phyloP scores from a whole-genome alignment of 352 stramenopile genomes.

The Aphanomyces cochlioides region DNA sequence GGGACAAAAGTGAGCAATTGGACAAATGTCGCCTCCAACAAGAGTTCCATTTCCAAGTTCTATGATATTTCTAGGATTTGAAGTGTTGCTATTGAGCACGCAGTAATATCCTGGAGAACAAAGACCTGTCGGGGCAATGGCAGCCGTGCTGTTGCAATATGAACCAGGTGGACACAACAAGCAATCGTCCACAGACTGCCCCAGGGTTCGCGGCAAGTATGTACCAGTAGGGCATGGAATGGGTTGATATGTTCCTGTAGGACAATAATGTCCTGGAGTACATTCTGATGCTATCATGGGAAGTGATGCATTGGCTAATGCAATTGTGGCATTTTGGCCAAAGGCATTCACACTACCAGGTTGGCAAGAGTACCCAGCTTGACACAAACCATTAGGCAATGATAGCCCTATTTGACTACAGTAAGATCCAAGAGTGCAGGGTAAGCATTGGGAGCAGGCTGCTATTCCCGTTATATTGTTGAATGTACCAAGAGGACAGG shows the following conservation, averaged over 20 bases:
- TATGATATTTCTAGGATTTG: slow-evolving; percentile 41
- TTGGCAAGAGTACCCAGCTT: slow-evolving; percentile 82
- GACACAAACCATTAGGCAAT: slow-evolving; percentile 56
- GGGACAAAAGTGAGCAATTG: slow-evolving; percentile 69
- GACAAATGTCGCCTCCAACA: slow-evolving; percentile 56
- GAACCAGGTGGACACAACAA: slow-evolving; percentile 60
- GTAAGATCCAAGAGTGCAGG: slow-evolving; percentile 72
- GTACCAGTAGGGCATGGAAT: slow-evolving; percentile 71
- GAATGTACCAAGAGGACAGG: slow-evolving; percentile 56
- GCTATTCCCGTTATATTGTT: slow-evolving; percentile 80
- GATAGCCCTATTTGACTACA: slow-evolving; percentile 72
- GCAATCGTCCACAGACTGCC: slow-evolving; percentile 1
- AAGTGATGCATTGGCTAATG: slow-evolving; percentile 44
- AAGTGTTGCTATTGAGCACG: slow-evolving; percentile 20
- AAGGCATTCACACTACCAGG: slow-evolving; percentile 33
- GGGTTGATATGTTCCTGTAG: slow-evolving; percentile 63
- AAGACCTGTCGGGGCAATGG: slow-evolving; percentile 25
- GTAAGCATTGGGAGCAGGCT: slow-evolving; percentile 36
- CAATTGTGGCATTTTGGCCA: slow-evolving; percentile 63
- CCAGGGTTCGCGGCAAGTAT: slow-evolving; percentile 31
- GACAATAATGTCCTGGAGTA: slow-evolving; percentile 71
- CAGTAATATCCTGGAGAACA: slow-evolving; percentile 66
- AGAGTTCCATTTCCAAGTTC: slow-evolving; percentile 50
- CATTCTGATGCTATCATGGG: slow-evolving; percentile 41
- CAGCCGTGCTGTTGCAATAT: slow-evolving; percentile 53